Evolutionary conservation across 2,329 filamentous ascomycete genomes (phyloP), one percentile per base, ranked within the genome.

Genomic region (Cytospora chrysosperma): DNA sequence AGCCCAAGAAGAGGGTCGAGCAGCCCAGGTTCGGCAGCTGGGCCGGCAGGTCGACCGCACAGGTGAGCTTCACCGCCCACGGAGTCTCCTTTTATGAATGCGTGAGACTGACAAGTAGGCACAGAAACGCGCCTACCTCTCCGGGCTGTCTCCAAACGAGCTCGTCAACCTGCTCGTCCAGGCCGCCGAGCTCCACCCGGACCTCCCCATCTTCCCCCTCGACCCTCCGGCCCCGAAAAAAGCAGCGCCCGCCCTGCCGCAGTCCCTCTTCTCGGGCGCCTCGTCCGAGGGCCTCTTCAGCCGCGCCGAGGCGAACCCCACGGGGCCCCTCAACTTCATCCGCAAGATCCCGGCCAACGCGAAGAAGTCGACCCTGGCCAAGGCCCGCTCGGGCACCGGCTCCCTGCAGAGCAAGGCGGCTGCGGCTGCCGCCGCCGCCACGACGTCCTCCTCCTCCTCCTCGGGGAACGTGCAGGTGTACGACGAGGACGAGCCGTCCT

Each of bases 141-240:
- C 81, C 0, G 80, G 80, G 15, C 79, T 92, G 32, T 77, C 88
- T 2, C 84, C 86, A 67, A 75, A 80, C 12, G 80, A 87, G 47
- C 79, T 93, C 1, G 83, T 92, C 54, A 83, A 84, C 59, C 80
- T 92, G 30, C 78, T 92, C 40, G 78, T 91, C 64, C 82, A 84
- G 66, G 81, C 86, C 63, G 85, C 84, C 30, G 82, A 83, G 54
- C 74, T 85, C 2, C 81, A 90, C 65, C 88, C 89, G 3, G 82
- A 87, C 59, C 77, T 93, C 7, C 85, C 88, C 6, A 78, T 93
- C 59, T 92, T 91, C 70, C 82, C 81, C n/a, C 21, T 53, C 32
- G 32, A 59, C 19, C 10, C 61, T 30, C 15, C 47, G 17, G n/a
- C 40, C 3, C 40, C 43, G 24, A 58, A 37, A 37, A 66, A 58